A percentile compares a stretch with the other conserved stretches of the same genome.
These are phyloP conservation scores for Leccinellum rugosiceps DNA, from an alignment of 768 basidiomycete genomes.

Conservation along the genomic window DNA sequence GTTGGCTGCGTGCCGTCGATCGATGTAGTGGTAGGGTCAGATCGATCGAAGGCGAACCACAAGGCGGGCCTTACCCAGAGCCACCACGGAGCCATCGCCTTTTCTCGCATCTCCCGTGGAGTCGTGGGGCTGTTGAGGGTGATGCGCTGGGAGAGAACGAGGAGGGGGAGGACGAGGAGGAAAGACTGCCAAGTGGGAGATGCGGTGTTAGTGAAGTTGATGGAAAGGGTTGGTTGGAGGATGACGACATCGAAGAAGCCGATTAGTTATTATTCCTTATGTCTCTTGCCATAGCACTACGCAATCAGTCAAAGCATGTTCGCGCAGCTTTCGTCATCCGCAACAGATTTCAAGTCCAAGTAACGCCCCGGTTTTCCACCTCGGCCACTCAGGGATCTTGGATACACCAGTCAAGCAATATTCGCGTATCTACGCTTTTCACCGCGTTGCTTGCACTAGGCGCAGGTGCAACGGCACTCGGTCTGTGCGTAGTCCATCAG, in stretches of 20 bases:
- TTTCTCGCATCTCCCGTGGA: conserved; percentile 55
- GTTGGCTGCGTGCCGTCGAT: conserved; percentile 52
- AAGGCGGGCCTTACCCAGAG: not conserved
- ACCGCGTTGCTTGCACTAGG: conserved; percentile 36
- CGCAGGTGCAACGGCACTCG: conserved; percentile 39
- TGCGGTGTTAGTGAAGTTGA: conserved; percentile 22
- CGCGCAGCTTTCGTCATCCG: not conserved
- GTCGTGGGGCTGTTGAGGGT: conserved; percentile 22
- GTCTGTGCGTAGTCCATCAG: conserved; percentile 35
- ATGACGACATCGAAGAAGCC: conserved; percentile 55
- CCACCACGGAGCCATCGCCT: conserved; percentile 37
- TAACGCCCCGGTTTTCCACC: conserved; percentile 10
- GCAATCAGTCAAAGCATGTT: not conserved
- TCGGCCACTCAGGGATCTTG: conserved; percentile 1
- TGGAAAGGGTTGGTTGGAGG: conserved; percentile 51
- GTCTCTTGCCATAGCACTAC: conserved; percentile 1
- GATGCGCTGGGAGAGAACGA: conserved; percentile 30
- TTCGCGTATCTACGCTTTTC: conserved; percentile 41
- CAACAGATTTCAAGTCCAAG: not conserved
- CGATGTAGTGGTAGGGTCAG: not conserved
- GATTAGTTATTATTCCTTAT: conserved; percentile 16
- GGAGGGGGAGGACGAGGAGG: conserved; percentile 28
- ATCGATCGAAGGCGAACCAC: not conserved
- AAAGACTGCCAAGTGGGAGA: conserved; percentile 25
- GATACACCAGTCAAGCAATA: conserved; percentile 9